Percentiles rank a stretch among this genome's conserved stretches.
phyloP scores from a whole-genome alignment of 768 basidiomycete genomes.

The Tricholoma furcatifolium region DNA sequence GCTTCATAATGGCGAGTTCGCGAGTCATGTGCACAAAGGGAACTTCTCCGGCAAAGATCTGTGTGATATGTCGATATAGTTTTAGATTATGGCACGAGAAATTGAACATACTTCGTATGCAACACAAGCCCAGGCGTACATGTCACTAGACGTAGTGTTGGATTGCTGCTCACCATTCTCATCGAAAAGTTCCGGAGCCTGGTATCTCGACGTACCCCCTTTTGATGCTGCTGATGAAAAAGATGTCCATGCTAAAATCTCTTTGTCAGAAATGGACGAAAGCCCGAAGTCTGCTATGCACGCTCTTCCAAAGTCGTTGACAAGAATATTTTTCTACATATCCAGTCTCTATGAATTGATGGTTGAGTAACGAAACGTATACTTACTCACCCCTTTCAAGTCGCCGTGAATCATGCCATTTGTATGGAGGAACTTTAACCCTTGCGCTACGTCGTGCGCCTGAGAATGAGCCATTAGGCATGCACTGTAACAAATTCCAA shows the following conservation, averaged over 20 bases:
- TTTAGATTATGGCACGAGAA: too few relatives aligned
- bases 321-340: conserved; percentile 21
- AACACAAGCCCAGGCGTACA: conserved; percentile 17
- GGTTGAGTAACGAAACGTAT: background rate
- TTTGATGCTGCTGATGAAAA: background rate
- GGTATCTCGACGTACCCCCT: conserved; percentile 17
- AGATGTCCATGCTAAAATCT: conserved; percentile 14
- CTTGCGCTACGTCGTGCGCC: conserved; percentile 29
- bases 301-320: conserved; percentile 14
- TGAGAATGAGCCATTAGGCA: background rate
- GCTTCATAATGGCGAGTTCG: background rate
- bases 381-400: conserved; percentile 34
- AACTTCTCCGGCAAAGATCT: background rate
- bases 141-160: conserved; percentile 12
- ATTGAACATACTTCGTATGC: conserved; percentile 19
- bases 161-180: background rate
- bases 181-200: conserved; percentile 21
- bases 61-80: background rate
- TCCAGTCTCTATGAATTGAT: background rate
- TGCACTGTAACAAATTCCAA: background rate
- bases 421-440: conserved; percentile 31
- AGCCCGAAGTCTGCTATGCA: conserved; percentile 25
- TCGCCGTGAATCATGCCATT: conserved; percentile 42
- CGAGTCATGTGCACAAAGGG: background rate
- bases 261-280: conserved; percentile 11